phyloP scores from a whole-genome alignment of 257 asterid species.

The Sherardia arvensis region DNA sequence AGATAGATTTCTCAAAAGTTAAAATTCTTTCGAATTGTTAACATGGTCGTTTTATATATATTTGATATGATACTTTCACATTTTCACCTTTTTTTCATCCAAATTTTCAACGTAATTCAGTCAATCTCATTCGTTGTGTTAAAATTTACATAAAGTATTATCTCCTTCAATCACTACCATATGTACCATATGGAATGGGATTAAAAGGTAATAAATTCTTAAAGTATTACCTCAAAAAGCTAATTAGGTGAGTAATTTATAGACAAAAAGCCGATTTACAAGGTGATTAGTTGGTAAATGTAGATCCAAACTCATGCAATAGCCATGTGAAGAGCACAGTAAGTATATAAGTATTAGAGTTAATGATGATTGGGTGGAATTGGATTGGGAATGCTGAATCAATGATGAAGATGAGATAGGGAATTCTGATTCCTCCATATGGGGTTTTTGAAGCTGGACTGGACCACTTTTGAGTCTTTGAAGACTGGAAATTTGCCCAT shows the following conservation, averaged over 20 bases:
- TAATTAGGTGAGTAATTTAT: not conserved
- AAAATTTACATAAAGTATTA: no score
- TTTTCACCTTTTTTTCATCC: no score
- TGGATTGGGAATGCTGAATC: slow-evolving; percentile 19
- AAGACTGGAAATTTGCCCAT: not conserved
- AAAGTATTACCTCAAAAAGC: no score
- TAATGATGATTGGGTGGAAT: slow-evolving; percentile 13
- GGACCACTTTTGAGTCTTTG: slow-evolving; percentile 16
- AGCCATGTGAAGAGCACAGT: slow-evolving; percentile 3
- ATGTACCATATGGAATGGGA: no score
- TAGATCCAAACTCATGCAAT: not conserved
- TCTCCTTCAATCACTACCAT: no score
- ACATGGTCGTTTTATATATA: no score
- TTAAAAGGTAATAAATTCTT: no score
- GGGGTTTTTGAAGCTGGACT: slow-evolving; percentile 1
- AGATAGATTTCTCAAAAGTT: no score
- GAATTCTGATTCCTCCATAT: slow-evolving; percentile 9
- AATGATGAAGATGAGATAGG: slow-evolving; percentile 17
- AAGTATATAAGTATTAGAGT: not conserved
- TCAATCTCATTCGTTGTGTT: no score
- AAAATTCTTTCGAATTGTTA: no score
- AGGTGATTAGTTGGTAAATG: not conserved
- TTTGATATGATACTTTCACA: no score
- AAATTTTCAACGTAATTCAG: no score
- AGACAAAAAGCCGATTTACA: not conserved